Conservation (phyloP, 495 filamentous ascomycete genomes). For the Choiromyces venosus region DNA sequence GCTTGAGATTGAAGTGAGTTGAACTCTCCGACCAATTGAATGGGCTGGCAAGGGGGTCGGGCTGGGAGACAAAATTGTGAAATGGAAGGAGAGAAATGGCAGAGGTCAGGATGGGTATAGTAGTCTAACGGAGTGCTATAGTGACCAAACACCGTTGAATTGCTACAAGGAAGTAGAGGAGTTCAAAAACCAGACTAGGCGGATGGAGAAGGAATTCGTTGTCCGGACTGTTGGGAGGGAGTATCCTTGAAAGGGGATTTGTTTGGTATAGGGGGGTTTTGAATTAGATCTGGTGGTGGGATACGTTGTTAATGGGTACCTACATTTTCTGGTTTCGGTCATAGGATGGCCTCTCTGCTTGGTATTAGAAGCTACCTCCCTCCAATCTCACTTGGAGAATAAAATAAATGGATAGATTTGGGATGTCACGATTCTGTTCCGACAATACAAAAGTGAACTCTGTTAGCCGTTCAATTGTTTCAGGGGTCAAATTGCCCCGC, state of each 20-base stretch:
- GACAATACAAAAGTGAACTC: not conserved
- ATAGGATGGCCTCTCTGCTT: not conserved
- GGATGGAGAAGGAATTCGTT: constrained; percentile 79
- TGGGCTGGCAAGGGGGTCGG: not conserved
- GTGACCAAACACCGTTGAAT: constrained; percentile 80
- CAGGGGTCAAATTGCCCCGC: not conserved
- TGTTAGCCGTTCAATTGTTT: not conserved
- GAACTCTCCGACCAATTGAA: not conserved
- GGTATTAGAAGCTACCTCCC: not conserved
- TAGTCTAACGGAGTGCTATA: constrained; percentile 6
- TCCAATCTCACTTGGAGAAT: not conserved
- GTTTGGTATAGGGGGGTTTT: not conserved
- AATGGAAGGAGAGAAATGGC: constrained; percentile 2
- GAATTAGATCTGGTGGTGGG: not conserved
- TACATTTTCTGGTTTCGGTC: not conserved
- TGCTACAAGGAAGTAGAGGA: constrained; percentile 91
- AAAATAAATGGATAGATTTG: not conserved
- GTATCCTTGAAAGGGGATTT: constrained; percentile 16
- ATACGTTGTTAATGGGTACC: not conserved
- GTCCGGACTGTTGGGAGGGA: constrained; percentile 63
- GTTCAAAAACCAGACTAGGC: constrained; percentile 81
- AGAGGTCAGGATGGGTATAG: not conserved
- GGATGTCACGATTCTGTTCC: not conserved
- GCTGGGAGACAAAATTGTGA: not conserved
- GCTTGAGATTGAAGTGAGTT: constrained; percentile 63